These are phyloP conservation scores for Scopulariopsis brevicaulis DNA, from an alignment of 2,329 filamentous ascomycete genomes.

Conservation along the genomic window DNA sequence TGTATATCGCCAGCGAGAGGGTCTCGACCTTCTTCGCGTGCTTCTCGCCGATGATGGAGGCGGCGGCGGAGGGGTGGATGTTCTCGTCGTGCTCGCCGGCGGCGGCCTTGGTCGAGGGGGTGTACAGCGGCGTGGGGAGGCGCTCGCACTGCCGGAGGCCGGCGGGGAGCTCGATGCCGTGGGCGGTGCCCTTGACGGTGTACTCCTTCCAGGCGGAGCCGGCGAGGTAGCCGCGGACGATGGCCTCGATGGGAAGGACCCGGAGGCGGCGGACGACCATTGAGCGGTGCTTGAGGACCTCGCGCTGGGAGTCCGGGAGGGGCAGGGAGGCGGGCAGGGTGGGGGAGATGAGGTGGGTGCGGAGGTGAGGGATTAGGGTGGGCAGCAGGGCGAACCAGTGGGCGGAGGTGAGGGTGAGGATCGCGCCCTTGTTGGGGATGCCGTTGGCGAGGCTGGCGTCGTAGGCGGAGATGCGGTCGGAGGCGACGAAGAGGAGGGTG, in stretches of 20 bases:
- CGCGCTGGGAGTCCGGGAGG: constrained; percentile 30
- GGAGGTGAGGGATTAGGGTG: constrained; percentile 31
- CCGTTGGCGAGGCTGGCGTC: constrained; percentile 79
- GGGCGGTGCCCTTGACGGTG: constrained; percentile 60
- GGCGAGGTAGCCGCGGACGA: constrained; percentile 80
- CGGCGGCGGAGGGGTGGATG: constrained; percentile 61
- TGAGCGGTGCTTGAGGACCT: constrained; percentile 48
- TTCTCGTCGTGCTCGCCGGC: constrained; percentile 73
- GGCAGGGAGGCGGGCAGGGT: constrained; percentile 20
- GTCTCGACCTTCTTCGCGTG: constrained; percentile 18
- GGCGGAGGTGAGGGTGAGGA: constrained; percentile 29
- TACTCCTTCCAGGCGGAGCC: constrained; percentile 77
- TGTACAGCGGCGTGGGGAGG: constrained; percentile 55
- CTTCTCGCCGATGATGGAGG: constrained; percentile 24
- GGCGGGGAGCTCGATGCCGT: constrained; percentile 58
- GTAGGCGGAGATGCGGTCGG: constrained; percentile 90
- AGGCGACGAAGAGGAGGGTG: constrained; percentile 71
- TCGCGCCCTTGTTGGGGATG: constrained; percentile 39
- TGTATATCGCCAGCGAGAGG: constrained; percentile 20
- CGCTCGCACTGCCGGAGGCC: constrained; percentile 62
- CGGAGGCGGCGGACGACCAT: constrained; percentile 69
- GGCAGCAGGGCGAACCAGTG: constrained; percentile 43
- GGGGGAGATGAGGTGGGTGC: constrained; percentile 39
- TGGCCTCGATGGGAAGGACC: constrained; percentile 70
- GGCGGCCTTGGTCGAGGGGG: constrained; percentile 73